Evolutionary conservation across 2,329 filamentous ascomycete genomes (phyloP).

Genomic region (Pseudogymnoascus sp.): DNA sequence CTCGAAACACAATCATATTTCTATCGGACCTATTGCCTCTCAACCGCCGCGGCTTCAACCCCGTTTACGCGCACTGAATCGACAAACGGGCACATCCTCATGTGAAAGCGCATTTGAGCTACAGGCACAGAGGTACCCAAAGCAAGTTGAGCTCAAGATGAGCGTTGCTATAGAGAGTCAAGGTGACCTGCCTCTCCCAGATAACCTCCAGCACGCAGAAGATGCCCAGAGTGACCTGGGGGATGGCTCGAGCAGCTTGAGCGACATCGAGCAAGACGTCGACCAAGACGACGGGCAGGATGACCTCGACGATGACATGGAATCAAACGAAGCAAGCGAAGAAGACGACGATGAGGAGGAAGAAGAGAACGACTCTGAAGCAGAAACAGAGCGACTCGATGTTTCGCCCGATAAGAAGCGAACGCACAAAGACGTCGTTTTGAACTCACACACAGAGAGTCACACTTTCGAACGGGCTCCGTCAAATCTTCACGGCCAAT

Average conservation of each 20-base stretch:
- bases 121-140: background rate
- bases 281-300: conserved; percentile 66
- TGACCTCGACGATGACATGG: conserved; percentile 46
- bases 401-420: conserved; percentile 68
- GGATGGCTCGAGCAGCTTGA: conserved; percentile 80
- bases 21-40: background rate
- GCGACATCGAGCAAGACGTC: conserved; percentile 59
- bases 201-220: conserved; percentile 20
- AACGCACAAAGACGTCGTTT: conserved; percentile 48
- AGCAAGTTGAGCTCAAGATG: conserved; percentile 21
- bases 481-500: conserved; percentile 63
- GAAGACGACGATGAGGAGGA: conserved; percentile 28
- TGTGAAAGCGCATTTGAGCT: conserved; percentile 3
- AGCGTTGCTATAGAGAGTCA: conserved; percentile 23
- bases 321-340: conserved; percentile 31
- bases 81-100: conserved; percentile 3
- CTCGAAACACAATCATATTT: background rate
- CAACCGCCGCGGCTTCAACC: background rate
- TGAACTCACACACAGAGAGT: conserved; percentile 46
- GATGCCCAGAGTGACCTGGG: conserved; percentile 36
- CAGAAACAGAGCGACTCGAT: conserved; percentile 88
- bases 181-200: conserved; percentile 22
- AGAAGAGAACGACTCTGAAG: conserved; percentile 68
- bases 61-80: conserved; percentile 3
- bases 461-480: conserved; percentile 57